Evolutionary conservation across 352 stramenopile genomes (phyloP).

Genomic region (Globisporangium okanoganense): DNA sequence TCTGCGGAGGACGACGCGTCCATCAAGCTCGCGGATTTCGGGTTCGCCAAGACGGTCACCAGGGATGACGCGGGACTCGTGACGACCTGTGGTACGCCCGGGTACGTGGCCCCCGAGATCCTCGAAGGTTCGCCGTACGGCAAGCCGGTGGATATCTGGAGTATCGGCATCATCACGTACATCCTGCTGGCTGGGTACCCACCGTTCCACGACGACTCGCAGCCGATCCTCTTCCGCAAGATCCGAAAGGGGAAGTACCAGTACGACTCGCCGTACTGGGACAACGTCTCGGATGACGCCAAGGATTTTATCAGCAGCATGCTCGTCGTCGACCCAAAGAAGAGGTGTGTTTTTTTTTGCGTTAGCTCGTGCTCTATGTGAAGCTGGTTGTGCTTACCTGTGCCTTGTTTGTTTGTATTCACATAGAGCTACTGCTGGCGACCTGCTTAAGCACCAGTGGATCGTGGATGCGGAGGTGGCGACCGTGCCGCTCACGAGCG

Average conservation of each 20-base stretch:
- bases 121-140: slow-evolving; percentile 67
- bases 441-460: slow-evolving; percentile 74
- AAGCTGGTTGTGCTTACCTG: neutral
- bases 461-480: slow-evolving; percentile 66
- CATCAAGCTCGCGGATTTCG: slow-evolving; percentile 93
- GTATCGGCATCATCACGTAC: slow-evolving; percentile 89
- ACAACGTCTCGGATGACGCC: slow-evolving; percentile 84
- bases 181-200: slow-evolving; percentile 82
- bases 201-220: slow-evolving; percentile 93
- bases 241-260: slow-evolving; percentile 86
- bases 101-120: slow-evolving; percentile 81
- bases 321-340: slow-evolving; percentile 76
- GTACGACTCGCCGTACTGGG: slow-evolving; percentile 88
- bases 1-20: slow-evolving; percentile 81
- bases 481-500: slow-evolving; percentile 68
- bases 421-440: slow-evolving; percentile 36
- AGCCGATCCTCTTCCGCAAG: slow-evolving; percentile 89
- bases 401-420: neutral
- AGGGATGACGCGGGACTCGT: slow-evolving; percentile 57
- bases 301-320: slow-evolving; percentile 89
- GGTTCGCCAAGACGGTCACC: slow-evolving; percentile 86
- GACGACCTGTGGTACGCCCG: slow-evolving; percentile 74
- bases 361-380: neutral
- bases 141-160: slow-evolving; percentile 85
- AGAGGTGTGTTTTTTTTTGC: slow-evolving; percentile 35